Percentiles rank a stretch among this genome's conserved stretches.
Conservation (phyloP, 1,284 basidiomycete genomes). For the Rhodotorula sp. region DNA sequence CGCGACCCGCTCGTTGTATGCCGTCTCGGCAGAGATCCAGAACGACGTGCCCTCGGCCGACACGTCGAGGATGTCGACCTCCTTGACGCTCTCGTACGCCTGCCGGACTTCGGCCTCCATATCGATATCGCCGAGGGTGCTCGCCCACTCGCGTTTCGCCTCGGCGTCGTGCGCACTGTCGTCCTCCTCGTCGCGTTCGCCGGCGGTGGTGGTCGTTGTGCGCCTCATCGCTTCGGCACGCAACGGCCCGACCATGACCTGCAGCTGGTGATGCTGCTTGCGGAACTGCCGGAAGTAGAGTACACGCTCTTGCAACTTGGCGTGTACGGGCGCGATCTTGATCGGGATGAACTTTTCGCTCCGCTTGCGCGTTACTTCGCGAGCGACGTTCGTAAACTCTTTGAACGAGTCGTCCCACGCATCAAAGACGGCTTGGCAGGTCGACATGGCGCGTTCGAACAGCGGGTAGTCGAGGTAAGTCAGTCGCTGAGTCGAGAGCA, state of each 20-base stretch:
- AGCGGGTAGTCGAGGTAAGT: constrained; percentile 92
- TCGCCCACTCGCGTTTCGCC: constrained; percentile 41
- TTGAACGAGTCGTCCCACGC: constrained; percentile 98
- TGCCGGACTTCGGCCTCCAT: constrained; percentile 79
- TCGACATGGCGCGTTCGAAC: constrained; percentile 78
- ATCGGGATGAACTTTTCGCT: constrained; percentile 95
- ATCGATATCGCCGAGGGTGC: constrained; percentile 64
- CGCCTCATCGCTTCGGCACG: constrained; percentile 65
- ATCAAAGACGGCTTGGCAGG: constrained; percentile 78
- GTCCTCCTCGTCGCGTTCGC: background rate
- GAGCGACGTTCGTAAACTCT: constrained; percentile 95
- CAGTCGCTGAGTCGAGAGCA: constrained; percentile 77
- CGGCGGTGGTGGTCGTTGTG: constrained; percentile 50
- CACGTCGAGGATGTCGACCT: constrained; percentile 93
- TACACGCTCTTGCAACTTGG: constrained; percentile 82
- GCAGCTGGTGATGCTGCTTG: constrained; percentile 95
- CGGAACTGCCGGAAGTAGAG: constrained; percentile 87
- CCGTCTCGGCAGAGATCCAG: constrained; percentile 93
- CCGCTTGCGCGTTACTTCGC: constrained; percentile 89
- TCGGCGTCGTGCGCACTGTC: constrained; percentile 50
- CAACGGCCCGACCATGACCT: constrained; percentile 92
- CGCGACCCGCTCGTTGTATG: constrained; percentile 95
- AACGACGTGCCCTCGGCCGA: constrained; percentile 95
- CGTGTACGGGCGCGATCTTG: constrained; percentile 87
- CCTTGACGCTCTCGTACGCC: constrained; percentile 85